Evolutionary conservation across 2,329 filamentous ascomycete species (phyloP).

Genomic region (Clarireedia paspali): DNA sequence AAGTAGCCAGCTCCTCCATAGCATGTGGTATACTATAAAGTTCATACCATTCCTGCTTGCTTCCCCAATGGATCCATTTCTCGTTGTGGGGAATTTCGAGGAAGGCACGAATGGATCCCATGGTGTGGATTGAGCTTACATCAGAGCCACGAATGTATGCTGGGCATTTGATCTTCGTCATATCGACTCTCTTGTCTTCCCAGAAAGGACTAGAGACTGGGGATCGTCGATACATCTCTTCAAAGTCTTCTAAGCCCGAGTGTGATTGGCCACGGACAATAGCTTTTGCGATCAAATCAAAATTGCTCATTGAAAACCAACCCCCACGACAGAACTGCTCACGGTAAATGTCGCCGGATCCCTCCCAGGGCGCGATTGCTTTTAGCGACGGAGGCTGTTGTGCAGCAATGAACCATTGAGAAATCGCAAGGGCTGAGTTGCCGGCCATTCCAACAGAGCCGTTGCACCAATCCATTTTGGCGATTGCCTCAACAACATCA

Average conservation of each 20-base stretch:
- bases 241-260: conserved; percentile 8
- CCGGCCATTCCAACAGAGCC: conserved; percentile 21
- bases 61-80: conserved; percentile 12
- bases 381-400: conserved; percentile 11
- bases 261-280: not conserved
- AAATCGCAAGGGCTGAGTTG: conserved; percentile 22
- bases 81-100: not conserved
- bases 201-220: conserved; percentile 11
- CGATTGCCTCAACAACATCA: conserved; percentile 24
- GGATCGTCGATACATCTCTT: conserved; percentile 7
- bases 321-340: conserved; percentile 14
- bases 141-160: conserved; percentile 5
- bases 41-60: conserved; percentile 39
- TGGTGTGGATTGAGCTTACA: conserved; percentile 5
- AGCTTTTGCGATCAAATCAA: not conserved
- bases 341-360: conserved; percentile 12
- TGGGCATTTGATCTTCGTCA: conserved; percentile 12
- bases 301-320: not conserved
- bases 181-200: conserved; percentile 11
- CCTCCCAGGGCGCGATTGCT: conserved; percentile 19
- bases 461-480: conserved; percentile 20
- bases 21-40: conserved; percentile 30
- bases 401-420: conserved; percentile 24
- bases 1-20: conserved; percentile 32
- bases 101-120: not conserved